A percentile compares a stretch with the other conserved stretches of the same genome.
phyloP scores from a whole-genome alignment of 2,329 filamentous ascomycete species.

The Cytospora leucostoma region DNA sequence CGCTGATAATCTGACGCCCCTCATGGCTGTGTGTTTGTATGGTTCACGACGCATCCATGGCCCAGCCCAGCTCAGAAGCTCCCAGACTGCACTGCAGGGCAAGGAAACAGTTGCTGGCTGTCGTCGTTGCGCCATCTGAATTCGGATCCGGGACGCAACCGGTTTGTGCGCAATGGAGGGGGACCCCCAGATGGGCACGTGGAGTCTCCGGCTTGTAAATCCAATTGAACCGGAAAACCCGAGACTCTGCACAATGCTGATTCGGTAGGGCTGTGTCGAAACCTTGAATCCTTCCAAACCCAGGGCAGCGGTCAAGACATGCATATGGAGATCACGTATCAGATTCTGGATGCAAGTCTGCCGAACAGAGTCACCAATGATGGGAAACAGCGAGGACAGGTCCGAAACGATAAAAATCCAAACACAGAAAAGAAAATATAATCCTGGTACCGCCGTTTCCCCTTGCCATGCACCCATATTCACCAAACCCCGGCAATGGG shows the following conservation, averaged over 20 bases:
- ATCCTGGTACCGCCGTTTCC: background rate
- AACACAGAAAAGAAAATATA: background rate
- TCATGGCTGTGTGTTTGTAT: background rate
- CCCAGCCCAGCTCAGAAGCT: background rate
- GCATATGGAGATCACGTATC: slow-evolving; percentile 3
- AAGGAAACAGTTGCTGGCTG: background rate
- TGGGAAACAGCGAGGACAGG: background rate
- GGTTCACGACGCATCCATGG: background rate
- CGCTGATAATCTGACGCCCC: slow-evolving; percentile 2
- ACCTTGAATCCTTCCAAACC: slow-evolving; percentile 12
- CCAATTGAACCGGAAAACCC: background rate
- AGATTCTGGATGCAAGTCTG: slow-evolving; percentile 4
- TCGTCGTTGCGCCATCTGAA: background rate
- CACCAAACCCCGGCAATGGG: too few relatives aligned
- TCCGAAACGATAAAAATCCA: background rate
- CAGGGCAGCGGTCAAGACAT: slow-evolving; percentile 8
- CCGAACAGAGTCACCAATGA: slow-evolving; percentile 1
- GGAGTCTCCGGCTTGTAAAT: background rate
- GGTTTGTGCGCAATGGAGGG: background rate
- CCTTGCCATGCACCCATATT: background rate
- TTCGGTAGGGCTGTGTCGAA: slow-evolving; percentile 18
- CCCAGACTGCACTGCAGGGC: background rate
- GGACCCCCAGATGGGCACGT: background rate
- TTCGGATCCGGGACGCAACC: background rate
- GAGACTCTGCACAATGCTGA: background rate